Evolutionary conservation across 768 basidiomycete genomes (phyloP), one percentile per base, ranked within the genome.

Genomic region (Artomyces pyxidatus): DNA sequence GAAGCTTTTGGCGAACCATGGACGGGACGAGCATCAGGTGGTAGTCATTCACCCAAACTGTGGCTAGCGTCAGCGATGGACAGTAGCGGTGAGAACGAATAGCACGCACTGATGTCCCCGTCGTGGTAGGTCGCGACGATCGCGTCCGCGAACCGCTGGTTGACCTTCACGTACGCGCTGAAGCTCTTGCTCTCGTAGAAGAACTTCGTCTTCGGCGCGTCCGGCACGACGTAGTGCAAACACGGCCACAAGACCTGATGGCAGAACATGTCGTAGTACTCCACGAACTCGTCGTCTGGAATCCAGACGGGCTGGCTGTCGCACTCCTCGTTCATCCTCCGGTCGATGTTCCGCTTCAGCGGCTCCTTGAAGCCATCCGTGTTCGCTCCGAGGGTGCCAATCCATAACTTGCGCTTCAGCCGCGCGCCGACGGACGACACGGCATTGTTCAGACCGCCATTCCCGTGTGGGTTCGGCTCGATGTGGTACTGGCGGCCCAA

Each of bases 11-110:
- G 43, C 94, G 83, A 25, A 98, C 77, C 67, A 97, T 81, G 37
- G 77, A 74, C 1, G 95, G 95, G 8, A 96, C 79, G 42, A 98
- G 83, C 73, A 96, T 85, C 42, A 98, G 82, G 61, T 99, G 95
- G 66, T 97, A 99, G 69, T 98, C 95, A 66, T 99, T 92, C 3
- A 89, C 75, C 84, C 84, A 88, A 58, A 88, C 75, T 76, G 52
- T 7, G 35, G 35, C 37, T 8, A 11, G 16, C 25, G 37, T 54
- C 39, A 52, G 53, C 50, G 29, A 25, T 40, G 37, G 43, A 22
- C 28, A 21, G 4, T 40, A 22, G 12, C 14, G 42, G 21, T 28
- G 17, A 30, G 22, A 43, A 49, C 10, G 17, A n/a, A 9, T 21
- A 5, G 29, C 30, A 57, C 61, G 11, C 23, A 79, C 75, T 80